Percentiles rank a stretch among this genome's conserved stretches.
These are phyloP conservation scores for Psidium friedrichsthalianum DNA, from an alignment of 345 rosid genomes.

Conservation along the genomic window DNA sequence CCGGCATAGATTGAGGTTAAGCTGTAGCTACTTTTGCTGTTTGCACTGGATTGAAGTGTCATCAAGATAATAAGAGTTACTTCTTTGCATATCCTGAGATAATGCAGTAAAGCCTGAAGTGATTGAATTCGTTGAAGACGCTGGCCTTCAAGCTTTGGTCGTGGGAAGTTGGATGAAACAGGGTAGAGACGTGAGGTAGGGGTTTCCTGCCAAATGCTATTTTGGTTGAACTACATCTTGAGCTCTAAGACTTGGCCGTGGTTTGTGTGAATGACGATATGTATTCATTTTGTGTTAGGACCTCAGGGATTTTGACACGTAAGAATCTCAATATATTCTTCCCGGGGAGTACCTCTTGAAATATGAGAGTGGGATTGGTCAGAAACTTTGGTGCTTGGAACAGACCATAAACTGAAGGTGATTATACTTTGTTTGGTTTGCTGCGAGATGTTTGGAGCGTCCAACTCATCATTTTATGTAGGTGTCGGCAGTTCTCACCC, in stretches of 20 bases:
- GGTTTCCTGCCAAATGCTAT: background rate
- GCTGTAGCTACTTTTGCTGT: no score
- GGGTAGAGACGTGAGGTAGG: slow-evolving; percentile 82
- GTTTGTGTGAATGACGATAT: background rate
- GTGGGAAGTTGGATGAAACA: no score
- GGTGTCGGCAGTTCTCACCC: slow-evolving; percentile 97
- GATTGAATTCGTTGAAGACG: no score
- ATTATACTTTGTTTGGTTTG: background rate
- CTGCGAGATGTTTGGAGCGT: slow-evolving; percentile 60
- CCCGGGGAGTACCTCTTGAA: background rate
- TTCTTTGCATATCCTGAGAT: no score
- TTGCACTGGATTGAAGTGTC: no score
- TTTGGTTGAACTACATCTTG: background rate
- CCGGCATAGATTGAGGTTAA: no score
- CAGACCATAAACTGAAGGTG: background rate
- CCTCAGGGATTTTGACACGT: background rate
- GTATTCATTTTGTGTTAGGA: background rate
- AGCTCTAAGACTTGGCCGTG: no score
- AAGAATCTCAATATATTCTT: background rate
- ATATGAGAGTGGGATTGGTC: background rate
- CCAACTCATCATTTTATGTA: slow-evolving; percentile 66
- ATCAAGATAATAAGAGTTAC: no score
- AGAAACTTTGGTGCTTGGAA: background rate
- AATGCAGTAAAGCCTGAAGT: no score
- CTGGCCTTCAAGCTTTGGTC: no score